Evolutionary conservation across 1,284 basidiomycete species (phyloP), one percentile per base, ranked within the genome.

Genomic region (Melampsora larici-populina): DNA sequence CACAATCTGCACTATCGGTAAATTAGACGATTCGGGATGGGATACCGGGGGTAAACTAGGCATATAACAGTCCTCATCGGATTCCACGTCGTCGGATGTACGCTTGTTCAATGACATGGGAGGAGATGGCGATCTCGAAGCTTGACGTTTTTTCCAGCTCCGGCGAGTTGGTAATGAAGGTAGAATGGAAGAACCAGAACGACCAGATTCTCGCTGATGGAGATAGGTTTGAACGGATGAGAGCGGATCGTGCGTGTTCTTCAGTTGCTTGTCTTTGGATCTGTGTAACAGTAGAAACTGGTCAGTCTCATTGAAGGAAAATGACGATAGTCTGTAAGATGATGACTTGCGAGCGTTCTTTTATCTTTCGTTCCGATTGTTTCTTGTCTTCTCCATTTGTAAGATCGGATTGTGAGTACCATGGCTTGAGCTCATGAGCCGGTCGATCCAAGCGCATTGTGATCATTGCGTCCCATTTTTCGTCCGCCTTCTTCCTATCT

Each of bases 401-500:
- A 9, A 75, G 72, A 67, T 75, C 72, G 18, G 29, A 40, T 60
- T 75, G 72, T 48, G 46, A 66, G 55, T 75, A 75, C 72, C 72
- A 75, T 24, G 72, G 72, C 29, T 75, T 67, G 31, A 75, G 64
- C 64, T 75, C 72, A 75, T 75, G 72, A 64, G 72, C 72, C 15
- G 72, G 72, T 65, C 49, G 62, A 67, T 75, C 72, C 64, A 75
- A 60, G 48, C 72, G 64, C 72, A 75, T 75, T 5, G 72, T 75
- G 29, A 75, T 75, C 64, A 75, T 49, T 31, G 64, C 72, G 1
- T 75, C 72, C 72, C 72, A 75, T 67, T 67, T 65, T 67, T 75
- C 63, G 21, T 75, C 72, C 8, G 64, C 65, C 31, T 75, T 65
- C 72, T 75, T 75, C 49, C 51, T 24, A 33, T 75, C 72, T 15